A percentile compares a stretch with the other conserved stretches of the same genome.
Evolutionary conservation across 2,329 filamentous ascomycete genomes (phyloP).

Genomic region (Podosphaera fusca): DNA sequence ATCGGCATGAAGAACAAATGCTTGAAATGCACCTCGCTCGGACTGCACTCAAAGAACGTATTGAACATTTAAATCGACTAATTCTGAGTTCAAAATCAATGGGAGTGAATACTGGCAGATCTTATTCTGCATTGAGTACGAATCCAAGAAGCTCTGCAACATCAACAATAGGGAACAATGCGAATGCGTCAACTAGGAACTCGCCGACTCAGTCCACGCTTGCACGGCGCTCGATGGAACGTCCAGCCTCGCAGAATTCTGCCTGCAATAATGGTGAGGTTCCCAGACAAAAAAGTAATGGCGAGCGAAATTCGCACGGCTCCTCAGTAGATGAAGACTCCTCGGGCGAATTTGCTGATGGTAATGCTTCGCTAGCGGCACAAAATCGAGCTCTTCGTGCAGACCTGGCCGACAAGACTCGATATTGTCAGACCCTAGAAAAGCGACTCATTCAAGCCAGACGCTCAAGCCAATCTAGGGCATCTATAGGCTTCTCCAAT

Average conservation of each 20-base stretch:
- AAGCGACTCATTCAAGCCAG: constrained; percentile 78
- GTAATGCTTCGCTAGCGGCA: constrained; percentile 56
- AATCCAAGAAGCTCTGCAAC: constrained; percentile 34
- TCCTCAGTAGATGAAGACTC: constrained; percentile 38
- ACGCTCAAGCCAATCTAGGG: constrained; percentile 68
- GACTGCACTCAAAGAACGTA: constrained; percentile 87
- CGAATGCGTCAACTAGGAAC: constrained; percentile 36
- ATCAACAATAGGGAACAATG: constrained; percentile 20
- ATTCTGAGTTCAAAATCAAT: constrained; percentile 91
- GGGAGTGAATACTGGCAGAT: constrained; percentile 64
- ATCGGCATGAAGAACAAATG: constrained; percentile 89
- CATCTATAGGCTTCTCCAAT: constrained; percentile 47
- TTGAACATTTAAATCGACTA: constrained; percentile 84
- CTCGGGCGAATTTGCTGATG: constrained; percentile 65
- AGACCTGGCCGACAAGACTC: constrained; percentile 91
- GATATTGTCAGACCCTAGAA: constrained; percentile 85
- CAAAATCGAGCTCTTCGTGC: constrained; percentile 82
- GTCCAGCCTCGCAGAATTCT: constrained; percentile 45
- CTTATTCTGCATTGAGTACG: constrained; percentile 42
- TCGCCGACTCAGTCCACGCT: constrained; percentile 42
- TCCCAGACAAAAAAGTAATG: constrained; percentile 9
- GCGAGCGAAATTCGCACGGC: constrained; percentile 11
- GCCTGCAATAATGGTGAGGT: constrained; percentile 15
- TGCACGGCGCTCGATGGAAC: constrained; percentile 24
- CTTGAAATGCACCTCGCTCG: constrained; percentile 94